Evolutionary conservation across 331 rosid genomes (phyloP).

Genomic region (Acacia pycnantha): DNA sequence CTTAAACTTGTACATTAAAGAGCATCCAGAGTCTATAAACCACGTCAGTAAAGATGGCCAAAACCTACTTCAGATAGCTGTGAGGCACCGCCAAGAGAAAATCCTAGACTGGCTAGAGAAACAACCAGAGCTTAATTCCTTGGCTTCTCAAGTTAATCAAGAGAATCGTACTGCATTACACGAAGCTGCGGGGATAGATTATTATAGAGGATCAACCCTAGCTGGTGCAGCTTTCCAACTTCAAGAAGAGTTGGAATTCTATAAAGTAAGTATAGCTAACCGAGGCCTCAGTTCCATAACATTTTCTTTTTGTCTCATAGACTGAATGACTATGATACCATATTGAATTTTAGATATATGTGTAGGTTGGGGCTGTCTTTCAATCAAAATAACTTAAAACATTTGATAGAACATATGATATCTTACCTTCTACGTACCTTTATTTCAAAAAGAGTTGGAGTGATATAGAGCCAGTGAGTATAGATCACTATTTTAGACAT

Average conservation of each 20-base stretch:
- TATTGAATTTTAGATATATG: too few relatives aligned
- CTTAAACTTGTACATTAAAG: background rate
- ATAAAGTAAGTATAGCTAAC: background rate
- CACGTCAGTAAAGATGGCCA: background rate
- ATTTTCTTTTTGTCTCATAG: too few relatives aligned
- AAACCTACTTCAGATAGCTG: conserved; percentile 40
- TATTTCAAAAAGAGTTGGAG: too few relatives aligned
- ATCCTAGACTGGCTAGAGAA: conserved; percentile 5
- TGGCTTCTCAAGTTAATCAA: background rate
- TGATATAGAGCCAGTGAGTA: too few relatives aligned
- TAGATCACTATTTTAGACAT: too few relatives aligned
- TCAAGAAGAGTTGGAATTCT: conserved; percentile 15
- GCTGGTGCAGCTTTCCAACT: conserved; percentile 27
- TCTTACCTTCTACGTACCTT: too few relatives aligned
- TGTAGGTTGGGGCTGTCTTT: too few relatives aligned
- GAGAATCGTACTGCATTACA: background rate
- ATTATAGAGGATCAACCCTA: background rate
- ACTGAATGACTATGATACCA: too few relatives aligned
- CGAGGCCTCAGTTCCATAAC: too few relatives aligned
- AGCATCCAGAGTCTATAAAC: conserved; percentile 29
- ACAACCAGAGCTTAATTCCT: background rate
- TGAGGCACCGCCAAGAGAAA: conserved; percentile 21
- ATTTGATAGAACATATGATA: too few relatives aligned
- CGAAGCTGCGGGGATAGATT: conserved; percentile 8
- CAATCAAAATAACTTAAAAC: too few relatives aligned